Percentiles rank a stretch among this genome's conserved stretches.
These are phyloP conservation scores for Diaporthe ilicicola DNA, from an alignment of 2,329 filamentous ascomycete genomes.

Conservation along the genomic window DNA sequence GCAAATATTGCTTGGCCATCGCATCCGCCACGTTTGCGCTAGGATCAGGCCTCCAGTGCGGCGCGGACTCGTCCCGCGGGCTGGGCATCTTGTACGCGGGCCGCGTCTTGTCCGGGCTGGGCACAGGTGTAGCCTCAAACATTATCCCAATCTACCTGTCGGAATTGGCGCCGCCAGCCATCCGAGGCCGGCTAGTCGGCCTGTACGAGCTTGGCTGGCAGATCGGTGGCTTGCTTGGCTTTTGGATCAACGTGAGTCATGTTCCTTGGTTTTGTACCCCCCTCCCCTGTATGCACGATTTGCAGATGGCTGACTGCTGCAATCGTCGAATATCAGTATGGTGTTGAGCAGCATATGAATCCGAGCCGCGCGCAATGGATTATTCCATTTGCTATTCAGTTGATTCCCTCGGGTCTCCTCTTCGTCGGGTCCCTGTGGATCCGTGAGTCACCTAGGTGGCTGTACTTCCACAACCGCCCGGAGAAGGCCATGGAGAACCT, in stretches of 20 bases:
- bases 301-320: background rate
- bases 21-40: conserved; percentile 72
- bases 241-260: conserved; percentile 63
- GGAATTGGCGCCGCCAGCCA: conserved; percentile 67
- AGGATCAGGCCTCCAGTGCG: conserved; percentile 78
- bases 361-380: conserved; percentile 66
- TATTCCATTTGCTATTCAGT: conserved; percentile 71
- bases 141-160: conserved; percentile 71
- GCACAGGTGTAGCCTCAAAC: conserved; percentile 70
- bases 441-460: conserved; percentile 74
- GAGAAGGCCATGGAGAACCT: conserved; percentile 67
- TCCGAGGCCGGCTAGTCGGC: conserved; percentile 71
- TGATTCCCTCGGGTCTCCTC: conserved; percentile 72
- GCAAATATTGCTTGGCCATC: conserved; percentile 69
- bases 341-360: conserved; percentile 60
- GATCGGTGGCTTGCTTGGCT: conserved; percentile 69
- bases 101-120: conserved; percentile 69
- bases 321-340: conserved; percentile 48
- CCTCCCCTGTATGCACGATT: background rate
- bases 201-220: conserved; percentile 74
- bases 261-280: background rate
- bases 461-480: conserved; percentile 68
- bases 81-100: conserved; percentile 70
- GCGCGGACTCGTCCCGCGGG: conserved; percentile 66
- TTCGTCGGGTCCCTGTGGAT: conserved; percentile 67